phyloP scores from a whole-genome alignment of 2,329 filamentous ascomycete genomes.

The Thelonectria rubi region DNA sequence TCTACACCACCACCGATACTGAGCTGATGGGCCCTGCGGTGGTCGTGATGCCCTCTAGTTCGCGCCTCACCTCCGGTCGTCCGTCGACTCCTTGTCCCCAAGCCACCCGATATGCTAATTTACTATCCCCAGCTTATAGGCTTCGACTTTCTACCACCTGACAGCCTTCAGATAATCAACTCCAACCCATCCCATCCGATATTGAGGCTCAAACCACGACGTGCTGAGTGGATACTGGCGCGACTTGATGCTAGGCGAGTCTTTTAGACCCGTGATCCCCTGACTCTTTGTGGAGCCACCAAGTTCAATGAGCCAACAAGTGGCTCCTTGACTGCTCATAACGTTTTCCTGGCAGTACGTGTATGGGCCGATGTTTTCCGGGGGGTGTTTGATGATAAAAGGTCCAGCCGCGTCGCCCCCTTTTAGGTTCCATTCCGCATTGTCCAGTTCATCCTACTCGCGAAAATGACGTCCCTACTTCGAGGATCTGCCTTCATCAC shows the following conservation, averaged over 20 bases:
- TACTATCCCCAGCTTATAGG: neutral
- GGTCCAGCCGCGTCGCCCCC: constrained; percentile 8
- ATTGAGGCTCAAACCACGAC: constrained; percentile 34
- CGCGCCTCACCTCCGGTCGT: neutral
- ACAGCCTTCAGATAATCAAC: neutral
- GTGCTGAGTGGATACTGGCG: constrained; percentile 31
- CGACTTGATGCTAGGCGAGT: constrained; percentile 1
- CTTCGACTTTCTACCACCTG: neutral
- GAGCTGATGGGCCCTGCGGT: neutral
- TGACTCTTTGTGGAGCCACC: constrained; percentile 32
- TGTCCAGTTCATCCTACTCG: neutral
- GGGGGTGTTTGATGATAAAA: constrained; percentile 6
- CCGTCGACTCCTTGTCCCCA: neutral
- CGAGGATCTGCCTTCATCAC: constrained; percentile 59
- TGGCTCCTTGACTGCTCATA: constrained; percentile 12
- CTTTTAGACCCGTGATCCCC: constrained; percentile 21
- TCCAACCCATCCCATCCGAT: neutral
- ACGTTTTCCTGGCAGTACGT: constrained; percentile 14
- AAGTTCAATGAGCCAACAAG: neutral
- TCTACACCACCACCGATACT: neutral
- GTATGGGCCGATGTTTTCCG: constrained; percentile 24
- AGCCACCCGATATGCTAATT: neutral
- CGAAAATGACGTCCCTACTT: constrained; percentile 50
- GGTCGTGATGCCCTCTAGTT: neutral
- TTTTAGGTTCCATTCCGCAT: neutral